Evolutionary conservation across 306 rosid species (phyloP), one percentile per base, ranked within the genome.

Genomic region (Lathyrus oleraceus): DNA sequence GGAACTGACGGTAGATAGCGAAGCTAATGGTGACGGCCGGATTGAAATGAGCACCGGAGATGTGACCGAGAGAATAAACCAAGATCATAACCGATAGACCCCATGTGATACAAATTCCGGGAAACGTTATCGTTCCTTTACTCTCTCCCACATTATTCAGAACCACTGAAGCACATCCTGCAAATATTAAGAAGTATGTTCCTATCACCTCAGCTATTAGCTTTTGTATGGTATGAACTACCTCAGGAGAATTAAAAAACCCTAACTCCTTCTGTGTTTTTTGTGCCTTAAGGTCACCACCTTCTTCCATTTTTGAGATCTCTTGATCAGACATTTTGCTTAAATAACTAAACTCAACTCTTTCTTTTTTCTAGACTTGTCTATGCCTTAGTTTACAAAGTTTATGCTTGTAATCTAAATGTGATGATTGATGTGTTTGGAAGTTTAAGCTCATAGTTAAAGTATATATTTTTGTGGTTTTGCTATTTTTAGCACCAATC

Each of bases 1-100:
- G 92, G 20, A 85, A 87, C 0, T 36, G 80, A 4, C 87, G 74
- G 20, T 81, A 81, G 36, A 87, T 38, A 10, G 96, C 83, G 5
- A 85, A 83, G 60, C 90, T 52, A 28, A 83, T 3, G 1, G 88
- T 89, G 28, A 89, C 90, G 0, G 88, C 88, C 0, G 92, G 92
- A 62, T 87, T 87, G 42, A 89, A 83, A 78, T 89, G 96, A 11
- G 76, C 92, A 43, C 90, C 88, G 30, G 96, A 89, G 38, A 87
- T 85, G 11, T 89, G 96, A 53, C 85, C 90, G 9, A 89, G 72
- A 3, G 96, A 0, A 32, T 87, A 89, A 51, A 81, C 44, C 88
- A 89, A 56, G 47, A 87, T 76, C 73, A 78, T 83, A 2, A 82
- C 90, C 3, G 69, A 14, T 4, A 81, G 13, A 17, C 96, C 90